Evolutionary conservation across 805 yeast genomes (phyloP).

Genomic region (Yamadazyma nakazawae): DNA sequence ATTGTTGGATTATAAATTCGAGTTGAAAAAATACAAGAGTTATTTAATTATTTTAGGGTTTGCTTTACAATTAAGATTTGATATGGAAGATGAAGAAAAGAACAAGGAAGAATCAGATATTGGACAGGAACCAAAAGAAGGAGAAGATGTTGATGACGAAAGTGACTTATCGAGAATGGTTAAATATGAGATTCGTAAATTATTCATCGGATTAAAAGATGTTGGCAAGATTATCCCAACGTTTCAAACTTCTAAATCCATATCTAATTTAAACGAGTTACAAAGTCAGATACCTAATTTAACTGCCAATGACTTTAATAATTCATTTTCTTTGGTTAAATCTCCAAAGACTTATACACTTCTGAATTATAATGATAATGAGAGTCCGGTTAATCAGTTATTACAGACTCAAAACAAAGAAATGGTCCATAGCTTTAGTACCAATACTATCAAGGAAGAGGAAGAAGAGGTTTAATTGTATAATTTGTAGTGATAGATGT

Average conservation of each 20-base stretch:
- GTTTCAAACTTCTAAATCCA: slow-evolving; percentile 27
- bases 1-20: slow-evolving; percentile 42
- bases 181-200: slow-evolving; percentile 29
- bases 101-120: neutral
- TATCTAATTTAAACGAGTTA: slow-evolving; percentile 16
- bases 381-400: slow-evolving; percentile 36
- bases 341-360: slow-evolving; percentile 42
- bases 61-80: slow-evolving; percentile 45
- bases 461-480: slow-evolving; percentile 23
- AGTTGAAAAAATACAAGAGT: slow-evolving; percentile 42
- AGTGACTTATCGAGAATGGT: slow-evolving; percentile 32
- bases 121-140: slow-evolving; percentile 1
- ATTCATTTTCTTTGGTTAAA: slow-evolving; percentile 28
- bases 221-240: slow-evolving; percentile 33
- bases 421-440: slow-evolving; percentile 29
- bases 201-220: slow-evolving; percentile 30
- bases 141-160: slow-evolving; percentile 19
- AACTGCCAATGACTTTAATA: slow-evolving; percentile 15
- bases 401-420: slow-evolving; percentile 21
- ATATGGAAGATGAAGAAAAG: slow-evolving; percentile 34
- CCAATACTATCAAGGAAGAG: slow-evolving; percentile 39
- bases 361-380: slow-evolving; percentile 32
- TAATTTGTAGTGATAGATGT: neutral
- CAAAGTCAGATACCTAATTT: slow-evolving; percentile 14
- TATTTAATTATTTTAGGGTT: slow-evolving; percentile 45